These are phyloP conservation scores for Filobasidium wieringae DNA, from an alignment of 768 basidiomycete species.

Conservation along the genomic window DNA sequence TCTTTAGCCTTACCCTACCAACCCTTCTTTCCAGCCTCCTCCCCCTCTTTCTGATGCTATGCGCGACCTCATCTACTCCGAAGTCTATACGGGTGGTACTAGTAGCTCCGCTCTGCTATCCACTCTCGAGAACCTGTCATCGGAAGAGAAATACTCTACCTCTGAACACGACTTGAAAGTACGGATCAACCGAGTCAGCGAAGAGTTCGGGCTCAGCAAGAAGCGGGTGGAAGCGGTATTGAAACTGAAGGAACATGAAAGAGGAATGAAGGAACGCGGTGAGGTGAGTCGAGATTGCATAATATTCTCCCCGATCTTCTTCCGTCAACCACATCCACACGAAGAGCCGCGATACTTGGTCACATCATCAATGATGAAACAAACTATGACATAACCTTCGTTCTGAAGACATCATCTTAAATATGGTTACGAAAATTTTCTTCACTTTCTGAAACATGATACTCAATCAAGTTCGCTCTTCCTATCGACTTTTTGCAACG, in stretches of 20 bases:
- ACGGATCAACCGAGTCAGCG: conserved; percentile 22
- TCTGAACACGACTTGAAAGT: background rate
- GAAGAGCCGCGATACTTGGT: no score
- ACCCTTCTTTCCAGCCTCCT: conserved; percentile 35
- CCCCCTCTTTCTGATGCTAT: conserved; percentile 32
- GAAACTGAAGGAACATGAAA: conserved; percentile 32
- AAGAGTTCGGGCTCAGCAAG: conserved; percentile 31
- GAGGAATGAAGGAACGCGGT: conserved; percentile 21
- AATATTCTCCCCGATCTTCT: background rate
- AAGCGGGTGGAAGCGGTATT: conserved; percentile 32
- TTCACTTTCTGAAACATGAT: conserved; percentile 37
- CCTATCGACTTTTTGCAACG: no score
- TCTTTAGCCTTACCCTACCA: conserved; percentile 32
- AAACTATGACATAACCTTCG: conserved; percentile 40
- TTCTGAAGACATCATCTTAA: conserved; percentile 35
- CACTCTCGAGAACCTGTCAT: background rate
- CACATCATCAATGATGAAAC: conserved; percentile 29
- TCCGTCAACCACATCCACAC: background rate
- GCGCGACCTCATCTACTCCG: conserved; percentile 25
- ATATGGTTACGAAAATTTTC: conserved; percentile 36
- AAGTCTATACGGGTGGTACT: conserved; percentile 6
- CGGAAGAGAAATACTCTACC: background rate
- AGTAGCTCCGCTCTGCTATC: background rate
- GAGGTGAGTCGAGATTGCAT: conserved; percentile 24
- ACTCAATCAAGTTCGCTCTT: background rate